These are phyloP conservation scores for Brachypodium distachyon DNA, from an alignment of 202 grass and related monocot genomes.

Conservation along the genomic window DNA sequence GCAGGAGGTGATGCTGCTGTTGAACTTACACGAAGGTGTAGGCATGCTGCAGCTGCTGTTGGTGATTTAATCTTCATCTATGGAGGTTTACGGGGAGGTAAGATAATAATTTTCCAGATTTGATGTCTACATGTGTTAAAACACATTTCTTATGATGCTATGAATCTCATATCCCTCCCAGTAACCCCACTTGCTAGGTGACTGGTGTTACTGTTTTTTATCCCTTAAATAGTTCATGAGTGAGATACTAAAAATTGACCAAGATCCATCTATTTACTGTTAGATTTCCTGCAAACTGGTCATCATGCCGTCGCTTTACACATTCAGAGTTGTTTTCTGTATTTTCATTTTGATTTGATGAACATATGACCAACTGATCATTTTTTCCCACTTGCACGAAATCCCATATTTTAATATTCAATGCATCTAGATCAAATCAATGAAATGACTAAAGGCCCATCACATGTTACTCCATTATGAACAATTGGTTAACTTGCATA, in stretches of 20 bases:
- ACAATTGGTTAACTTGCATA: neutral
- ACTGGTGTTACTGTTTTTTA: neutral
- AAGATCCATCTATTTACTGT: neutral
- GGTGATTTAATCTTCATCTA: constrained; percentile 95
- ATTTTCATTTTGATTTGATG: neutral
- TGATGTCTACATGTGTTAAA: neutral
- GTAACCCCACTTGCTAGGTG: neutral
- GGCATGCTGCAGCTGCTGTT: constrained; percentile 92
- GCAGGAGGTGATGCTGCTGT: constrained; percentile 91
- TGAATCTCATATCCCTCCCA: neutral
- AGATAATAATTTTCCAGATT: constrained; percentile 12
- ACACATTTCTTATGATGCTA: neutral
- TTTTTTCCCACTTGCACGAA: neutral
- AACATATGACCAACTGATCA: neutral
- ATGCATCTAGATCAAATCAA: neutral
- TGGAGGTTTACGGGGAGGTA: constrained; percentile 92
- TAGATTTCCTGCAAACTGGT: neutral
- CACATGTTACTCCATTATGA: neutral
- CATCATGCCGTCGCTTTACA: neutral
- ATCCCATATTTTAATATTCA: neutral
- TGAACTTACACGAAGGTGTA: constrained; percentile 85
- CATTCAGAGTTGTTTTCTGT: neutral
- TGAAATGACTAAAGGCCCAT: neutral
- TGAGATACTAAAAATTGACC: neutral
- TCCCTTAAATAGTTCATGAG: neutral